Evolutionary conservation across 2,329 filamentous ascomycete species (phyloP).

Genomic region (Beauveria scarabaeidicola): DNA sequence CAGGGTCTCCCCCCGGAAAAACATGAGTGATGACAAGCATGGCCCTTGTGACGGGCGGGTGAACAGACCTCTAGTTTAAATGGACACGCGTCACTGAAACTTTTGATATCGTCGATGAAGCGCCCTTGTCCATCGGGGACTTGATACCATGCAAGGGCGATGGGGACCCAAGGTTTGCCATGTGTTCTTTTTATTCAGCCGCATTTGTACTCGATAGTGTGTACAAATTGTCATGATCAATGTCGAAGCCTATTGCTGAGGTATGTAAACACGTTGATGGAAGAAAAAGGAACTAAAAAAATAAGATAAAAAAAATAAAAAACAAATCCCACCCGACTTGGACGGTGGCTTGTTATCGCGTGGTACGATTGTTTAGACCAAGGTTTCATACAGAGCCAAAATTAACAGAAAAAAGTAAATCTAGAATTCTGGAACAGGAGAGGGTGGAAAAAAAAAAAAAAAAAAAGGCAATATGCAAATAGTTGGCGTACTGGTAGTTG

Average conservation of each 20-base stretch:
- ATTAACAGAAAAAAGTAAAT: neutral
- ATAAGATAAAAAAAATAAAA: neutral
- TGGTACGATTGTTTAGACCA: neutral
- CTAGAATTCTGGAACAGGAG: slow-evolving; percentile 2
- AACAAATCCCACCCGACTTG: neutral
- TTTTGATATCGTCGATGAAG: neutral
- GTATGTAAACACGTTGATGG: too few species aligned
- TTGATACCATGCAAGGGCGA: neutral
- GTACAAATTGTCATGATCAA: too few species aligned
- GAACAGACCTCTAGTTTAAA: neutral
- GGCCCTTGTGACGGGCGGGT: neutral
- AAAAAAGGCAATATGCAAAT: neutral
- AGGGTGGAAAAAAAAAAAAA: neutral
- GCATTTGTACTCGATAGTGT: too few species aligned
- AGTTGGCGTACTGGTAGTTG: neutral
- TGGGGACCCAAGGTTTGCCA: neutral
- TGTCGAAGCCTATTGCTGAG: neutral
- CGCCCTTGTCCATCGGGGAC: neutral
- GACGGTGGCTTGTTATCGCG: neutral
- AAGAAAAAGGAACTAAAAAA: too few species aligned
- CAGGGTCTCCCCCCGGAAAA: neutral
- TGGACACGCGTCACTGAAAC: too few species aligned
- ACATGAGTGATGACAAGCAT: neutral
- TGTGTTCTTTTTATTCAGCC: neutral
- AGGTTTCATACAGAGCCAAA: neutral